Base-by-base conservation (phyloP, 768 basidiomycete genomes). In the Lactarius indigo region DNA sequence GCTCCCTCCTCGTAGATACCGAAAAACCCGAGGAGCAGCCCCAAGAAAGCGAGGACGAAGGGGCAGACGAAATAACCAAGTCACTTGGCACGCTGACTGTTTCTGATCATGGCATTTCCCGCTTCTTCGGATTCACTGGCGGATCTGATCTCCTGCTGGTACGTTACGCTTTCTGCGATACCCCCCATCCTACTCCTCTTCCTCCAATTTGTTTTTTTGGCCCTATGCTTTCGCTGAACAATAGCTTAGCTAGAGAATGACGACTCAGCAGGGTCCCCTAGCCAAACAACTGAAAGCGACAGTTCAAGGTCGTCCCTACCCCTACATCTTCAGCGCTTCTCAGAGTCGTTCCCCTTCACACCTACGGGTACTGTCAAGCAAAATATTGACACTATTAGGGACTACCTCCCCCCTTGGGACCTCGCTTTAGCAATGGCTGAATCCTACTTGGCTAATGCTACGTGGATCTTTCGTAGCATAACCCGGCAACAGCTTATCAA, bases 111-210 rank as follows among this genome's bases (percentile, higher is more conserved):
- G 91, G 89, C 5, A 80, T 85, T 64, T 85, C 84, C 10, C 88
- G 86, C 72, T 92, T 89, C 75, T 89, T 89, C 70, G 91, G 90
- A 28, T 87, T 85, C 44, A 87, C 90, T 15, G 89, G 87, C 13
- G 89, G 89, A 30, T 83, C 90, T 30, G 90, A 92, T 76, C 74
- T 64, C 42, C 58, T 65, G 0, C 47, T 69, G 23, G 65, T 73
- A 54, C 52, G 68, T 54, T 12, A 2, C 26, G 10, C 15, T n/a
- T 17, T 41, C 18, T n/a, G 23, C 23, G 13, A 15, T 52, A 7
- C 26, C 50, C 50, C 20, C 44, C 6, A n/a, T 47, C n/a, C n/a
- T 23, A 23, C 47, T 23, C 47, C 9, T 18, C 20, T 20, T 44
- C 47, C 12, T 50, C n/a, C 44, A 13, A 47, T 17, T 23, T 31